Percentiles rank a stretch among this genome's conserved stretches.
Evolutionary conservation across 1,284 basidiomycete genomes (phyloP).

Genomic region (Ceratobasidium sp.): DNA sequence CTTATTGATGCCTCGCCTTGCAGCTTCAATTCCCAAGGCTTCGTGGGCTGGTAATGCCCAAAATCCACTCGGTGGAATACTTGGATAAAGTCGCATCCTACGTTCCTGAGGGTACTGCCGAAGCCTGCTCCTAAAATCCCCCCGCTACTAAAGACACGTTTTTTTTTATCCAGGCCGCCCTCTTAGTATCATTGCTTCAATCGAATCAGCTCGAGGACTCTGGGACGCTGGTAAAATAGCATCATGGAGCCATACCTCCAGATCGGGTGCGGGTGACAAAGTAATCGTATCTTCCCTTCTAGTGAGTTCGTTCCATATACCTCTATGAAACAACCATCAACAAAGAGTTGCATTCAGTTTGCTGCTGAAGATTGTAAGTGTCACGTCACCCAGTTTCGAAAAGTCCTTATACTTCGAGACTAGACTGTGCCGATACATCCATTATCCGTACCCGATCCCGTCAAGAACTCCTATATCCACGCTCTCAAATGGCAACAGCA

Average conservation of each 20-base stretch:
- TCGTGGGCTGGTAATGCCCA: constrained; percentile 78
- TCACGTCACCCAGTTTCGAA: constrained; percentile 9
- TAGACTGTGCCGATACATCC: constrained; percentile 83
- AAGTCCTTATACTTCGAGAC: no score
- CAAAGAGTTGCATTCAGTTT: constrained; percentile 66
- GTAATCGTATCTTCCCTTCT: constrained; percentile 50
- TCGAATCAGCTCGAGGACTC: constrained; percentile 81
- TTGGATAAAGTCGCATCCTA: constrained; percentile 71
- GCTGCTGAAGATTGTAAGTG: constrained; percentile 92
- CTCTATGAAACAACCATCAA: neutral
- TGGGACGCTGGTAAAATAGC: constrained; percentile 74
- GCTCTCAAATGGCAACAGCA: constrained; percentile 86
- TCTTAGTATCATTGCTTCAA: constrained; percentile 77
- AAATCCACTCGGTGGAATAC: constrained; percentile 78
- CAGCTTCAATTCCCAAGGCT: constrained; percentile 66
- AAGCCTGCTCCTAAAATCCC: no score
- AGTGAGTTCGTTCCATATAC: constrained; percentile 13
- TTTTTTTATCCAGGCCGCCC: constrained; percentile 54
- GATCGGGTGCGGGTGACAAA: constrained; percentile 55
- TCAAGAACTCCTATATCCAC: constrained; percentile 84
- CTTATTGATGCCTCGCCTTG: constrained; percentile 33
- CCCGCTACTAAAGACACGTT: constrained; percentile 45
- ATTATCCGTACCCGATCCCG: constrained; percentile 83
- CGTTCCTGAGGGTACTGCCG: constrained; percentile 56
- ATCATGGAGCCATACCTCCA: constrained; percentile 63